Conservation (phyloP, 371 early-diverging fungal genomes). For the Dentiscutata heterogama region DNA sequence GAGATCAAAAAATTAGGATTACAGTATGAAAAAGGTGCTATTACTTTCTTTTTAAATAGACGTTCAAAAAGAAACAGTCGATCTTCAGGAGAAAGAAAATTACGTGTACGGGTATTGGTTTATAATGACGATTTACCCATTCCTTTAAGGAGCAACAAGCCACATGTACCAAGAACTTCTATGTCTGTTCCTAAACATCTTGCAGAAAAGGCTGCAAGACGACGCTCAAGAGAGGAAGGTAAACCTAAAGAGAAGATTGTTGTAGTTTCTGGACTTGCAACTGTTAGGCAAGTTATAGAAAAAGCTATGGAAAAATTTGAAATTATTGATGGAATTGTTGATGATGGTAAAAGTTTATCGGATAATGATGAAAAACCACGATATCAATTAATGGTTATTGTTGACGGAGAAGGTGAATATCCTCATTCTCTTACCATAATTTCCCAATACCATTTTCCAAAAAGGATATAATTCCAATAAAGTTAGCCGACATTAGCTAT, state of each 20-base stretch:
- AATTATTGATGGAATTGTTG: conserved; percentile 13
- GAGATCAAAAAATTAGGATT: no score
- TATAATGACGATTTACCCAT: conserved; percentile 36
- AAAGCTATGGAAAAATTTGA: conserved; percentile 40
- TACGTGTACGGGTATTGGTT: conserved; percentile 32
- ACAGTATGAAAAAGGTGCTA: background rate
- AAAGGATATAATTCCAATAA: no score
- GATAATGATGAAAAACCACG: conserved; percentile 29
- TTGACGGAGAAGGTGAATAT: conserved; percentile 39
- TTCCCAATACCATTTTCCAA: background rate
- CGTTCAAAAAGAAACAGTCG: conserved; percentile 9
- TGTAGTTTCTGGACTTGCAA: background rate
- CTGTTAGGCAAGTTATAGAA: conserved; percentile 22
- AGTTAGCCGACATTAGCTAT: no score
- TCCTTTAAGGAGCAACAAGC: conserved; percentile 1
- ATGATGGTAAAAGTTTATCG: conserved; percentile 6
- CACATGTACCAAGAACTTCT: conserved; percentile 19
- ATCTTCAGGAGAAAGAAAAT: conserved; percentile 14
- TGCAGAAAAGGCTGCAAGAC: conserved; percentile 36
- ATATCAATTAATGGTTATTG: conserved; percentile 28
- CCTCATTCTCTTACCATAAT: background rate
- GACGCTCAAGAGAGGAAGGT: conserved; percentile 37
- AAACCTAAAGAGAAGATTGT: conserved; percentile 33
- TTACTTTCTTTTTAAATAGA: conserved; percentile 33
- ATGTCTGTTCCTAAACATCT: conserved; percentile 44